Percentiles rank a stretch among this genome's conserved stretches.
phyloP scores from a whole-genome alignment of 305 asterid genomes.

The Salvia sclarea region DNA sequence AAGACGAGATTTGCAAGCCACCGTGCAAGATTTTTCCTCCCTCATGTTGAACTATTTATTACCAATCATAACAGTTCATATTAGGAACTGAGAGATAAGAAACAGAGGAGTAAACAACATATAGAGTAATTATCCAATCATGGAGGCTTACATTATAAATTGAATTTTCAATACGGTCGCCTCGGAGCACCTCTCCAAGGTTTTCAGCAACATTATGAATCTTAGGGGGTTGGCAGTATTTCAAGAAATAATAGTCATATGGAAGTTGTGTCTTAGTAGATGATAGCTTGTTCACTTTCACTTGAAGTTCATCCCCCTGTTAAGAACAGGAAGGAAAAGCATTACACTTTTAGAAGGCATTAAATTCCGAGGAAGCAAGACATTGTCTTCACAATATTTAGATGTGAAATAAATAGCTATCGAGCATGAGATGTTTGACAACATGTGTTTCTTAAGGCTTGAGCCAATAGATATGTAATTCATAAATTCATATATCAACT shows the following conservation, averaged over 20 bases:
- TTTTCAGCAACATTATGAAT: slow-evolving; percentile 75
- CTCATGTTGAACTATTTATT: slow-evolving; percentile 77
- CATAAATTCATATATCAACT: slow-evolving; percentile 6
- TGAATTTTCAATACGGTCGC: slow-evolving; percentile 90
- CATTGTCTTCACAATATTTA: slow-evolving; percentile 20
- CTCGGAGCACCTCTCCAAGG: slow-evolving; percentile 93
- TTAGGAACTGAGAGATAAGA: slow-evolving; percentile 27
- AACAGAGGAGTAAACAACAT: not conserved
- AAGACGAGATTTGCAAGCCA: slow-evolving; percentile 62
- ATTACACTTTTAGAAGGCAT: not conserved
- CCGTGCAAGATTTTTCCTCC: slow-evolving; percentile 68
- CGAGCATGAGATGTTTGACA: not conserved
- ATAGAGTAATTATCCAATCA: slow-evolving; percentile 15
- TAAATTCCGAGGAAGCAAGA: slow-evolving; percentile 18
- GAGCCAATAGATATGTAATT: not conserved
- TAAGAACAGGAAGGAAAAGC: slow-evolving; percentile 26
- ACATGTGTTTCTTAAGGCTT: slow-evolving; percentile 14
- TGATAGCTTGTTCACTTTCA: slow-evolving; percentile 89
- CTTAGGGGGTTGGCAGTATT: slow-evolving; percentile 71
- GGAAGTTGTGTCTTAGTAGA: slow-evolving; percentile 96
- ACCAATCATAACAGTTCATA: slow-evolving; percentile 21
- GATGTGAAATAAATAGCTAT: not conserved
- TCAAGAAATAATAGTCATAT: slow-evolving; percentile 79
- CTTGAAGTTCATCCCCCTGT: slow-evolving; percentile 73
- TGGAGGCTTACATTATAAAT: slow-evolving; percentile 58